phyloP scores from a whole-genome alignment of 352 stramenopile genomes.

The Phytopythium mirpurense region DNA sequence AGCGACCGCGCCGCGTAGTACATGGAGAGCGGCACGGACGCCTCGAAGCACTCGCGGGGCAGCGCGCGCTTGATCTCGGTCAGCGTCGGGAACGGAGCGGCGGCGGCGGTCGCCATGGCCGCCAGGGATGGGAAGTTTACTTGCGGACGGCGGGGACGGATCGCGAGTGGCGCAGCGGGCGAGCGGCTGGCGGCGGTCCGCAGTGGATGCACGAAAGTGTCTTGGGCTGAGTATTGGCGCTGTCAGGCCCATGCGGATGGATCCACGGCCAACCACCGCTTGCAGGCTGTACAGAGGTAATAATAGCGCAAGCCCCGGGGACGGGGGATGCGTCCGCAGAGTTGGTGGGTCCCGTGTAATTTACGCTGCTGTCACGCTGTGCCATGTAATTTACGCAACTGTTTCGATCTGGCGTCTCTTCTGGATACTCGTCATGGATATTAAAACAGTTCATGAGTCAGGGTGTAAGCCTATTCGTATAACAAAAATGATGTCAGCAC shows the following conservation, averaged over 20 bases:
- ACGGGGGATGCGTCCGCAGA: no score
- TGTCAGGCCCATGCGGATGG: no score
- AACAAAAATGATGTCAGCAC: not conserved
- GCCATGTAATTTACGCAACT: conserved; percentile 1
- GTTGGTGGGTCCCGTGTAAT: no score
- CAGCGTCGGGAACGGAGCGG: conserved; percentile 40
- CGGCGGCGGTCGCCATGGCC: not conserved
- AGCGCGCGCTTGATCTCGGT: conserved; percentile 80
- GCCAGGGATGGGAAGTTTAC: not conserved
- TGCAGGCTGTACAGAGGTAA: not conserved
- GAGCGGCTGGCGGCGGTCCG: not conserved
- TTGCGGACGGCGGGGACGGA: not conserved
- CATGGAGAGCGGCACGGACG: conserved; percentile 58
- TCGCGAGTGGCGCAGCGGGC: not conserved
- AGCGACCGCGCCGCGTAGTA: conserved; percentile 66
- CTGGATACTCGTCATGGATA: not conserved
- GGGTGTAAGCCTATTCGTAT: no score
- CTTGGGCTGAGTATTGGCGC: not conserved
- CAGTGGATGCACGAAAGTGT: no score
- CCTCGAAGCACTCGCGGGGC: conserved; percentile 66
- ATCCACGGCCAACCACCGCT: not conserved
- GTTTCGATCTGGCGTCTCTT: not conserved
- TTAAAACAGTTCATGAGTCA: not conserved
- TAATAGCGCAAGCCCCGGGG: no score
- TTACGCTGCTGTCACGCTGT: no score